Evolutionary conservation across 176 grass and related monocot species (phyloP).

Genomic region (Zizania latifolia): DNA sequence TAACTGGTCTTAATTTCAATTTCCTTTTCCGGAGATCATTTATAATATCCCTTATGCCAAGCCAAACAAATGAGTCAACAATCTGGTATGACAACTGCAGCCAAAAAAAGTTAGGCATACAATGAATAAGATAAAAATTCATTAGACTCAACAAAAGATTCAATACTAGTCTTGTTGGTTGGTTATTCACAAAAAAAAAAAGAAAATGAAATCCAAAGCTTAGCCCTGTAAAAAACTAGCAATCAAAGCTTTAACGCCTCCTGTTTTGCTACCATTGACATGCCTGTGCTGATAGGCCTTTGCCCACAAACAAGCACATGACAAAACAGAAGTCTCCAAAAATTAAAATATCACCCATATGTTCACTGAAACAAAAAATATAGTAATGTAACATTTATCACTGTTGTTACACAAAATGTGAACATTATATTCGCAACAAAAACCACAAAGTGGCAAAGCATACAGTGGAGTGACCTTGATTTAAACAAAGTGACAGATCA

Average conservation of each 20-base stretch:
- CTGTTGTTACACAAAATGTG: neutral
- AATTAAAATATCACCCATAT: neutral
- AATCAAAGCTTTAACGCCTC: neutral
- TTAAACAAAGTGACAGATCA: neutral
- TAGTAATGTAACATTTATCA: neutral
- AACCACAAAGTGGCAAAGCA: neutral
- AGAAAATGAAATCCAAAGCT: too few species aligned
- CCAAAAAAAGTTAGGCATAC: neutral
- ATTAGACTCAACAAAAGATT: neutral
- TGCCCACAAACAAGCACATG: neutral
- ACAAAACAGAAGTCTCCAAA: neutral
- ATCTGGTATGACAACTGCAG: constrained; percentile 84
- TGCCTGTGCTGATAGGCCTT: neutral
- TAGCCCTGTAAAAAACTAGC: too few species aligned
- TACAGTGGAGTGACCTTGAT: neutral
- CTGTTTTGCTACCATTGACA: neutral
- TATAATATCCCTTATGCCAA: constrained; percentile 85
- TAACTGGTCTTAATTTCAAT: constrained; percentile 70
- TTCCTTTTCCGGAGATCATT: constrained; percentile 75
- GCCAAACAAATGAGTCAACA: constrained; percentile 84
- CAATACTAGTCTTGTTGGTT: neutral
- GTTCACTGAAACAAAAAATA: neutral
- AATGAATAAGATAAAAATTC: neutral
- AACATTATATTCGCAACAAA: neutral
- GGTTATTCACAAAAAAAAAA: neutral